phyloP scores from a whole-genome alignment of 2,329 filamentous ascomycete genomes.

The Trichoderma sp. region DNA sequence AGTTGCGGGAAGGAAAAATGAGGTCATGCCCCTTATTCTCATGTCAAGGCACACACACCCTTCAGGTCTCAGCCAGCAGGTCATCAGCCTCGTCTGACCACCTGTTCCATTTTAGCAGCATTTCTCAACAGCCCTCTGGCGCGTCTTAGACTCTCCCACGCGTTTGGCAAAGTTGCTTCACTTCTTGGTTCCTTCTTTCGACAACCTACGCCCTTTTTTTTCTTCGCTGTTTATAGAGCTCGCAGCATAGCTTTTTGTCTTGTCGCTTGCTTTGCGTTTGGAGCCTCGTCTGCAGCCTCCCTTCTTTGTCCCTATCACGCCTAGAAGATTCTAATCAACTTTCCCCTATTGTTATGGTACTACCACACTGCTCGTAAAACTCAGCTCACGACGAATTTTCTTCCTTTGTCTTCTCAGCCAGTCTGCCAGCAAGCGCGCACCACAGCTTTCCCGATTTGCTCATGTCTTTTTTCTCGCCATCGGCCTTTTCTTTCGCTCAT shows the following conservation, averaged over 20 bases:
- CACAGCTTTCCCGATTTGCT: conserved; percentile 14
- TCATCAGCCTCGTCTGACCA: conserved; percentile 21
- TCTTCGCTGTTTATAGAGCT: background rate
- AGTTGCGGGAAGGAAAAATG: background rate
- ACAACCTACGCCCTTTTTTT: background rate
- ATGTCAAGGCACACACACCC: conserved; percentile 13
- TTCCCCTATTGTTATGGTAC: conserved; percentile 2
- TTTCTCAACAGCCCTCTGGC: conserved; percentile 1
- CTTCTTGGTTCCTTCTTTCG: background rate
- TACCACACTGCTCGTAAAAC: conserved; percentile 11
- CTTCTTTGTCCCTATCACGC: background rate
- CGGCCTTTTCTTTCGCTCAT: conserved; percentile 24
- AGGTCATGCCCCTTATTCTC: conserved; percentile 19
- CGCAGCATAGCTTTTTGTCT: background rate
- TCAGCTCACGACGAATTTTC: background rate
- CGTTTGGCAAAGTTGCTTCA: background rate
- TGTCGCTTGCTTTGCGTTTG: background rate
- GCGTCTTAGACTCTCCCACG: background rate
- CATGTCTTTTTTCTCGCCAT: conserved; percentile 22
- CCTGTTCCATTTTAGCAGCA: conserved; percentile 4
- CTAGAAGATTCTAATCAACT: background rate
- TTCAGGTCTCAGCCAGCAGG: conserved; percentile 16
- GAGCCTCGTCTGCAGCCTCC: background rate
- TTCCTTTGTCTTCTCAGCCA: conserved; percentile 3
- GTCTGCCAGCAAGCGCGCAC: background rate